A percentile compares a stretch with the other conserved stretches of the same genome.
phyloP scores from a whole-genome alignment of 495 filamentous ascomycete species.

The Trichoderma reesei region DNA sequence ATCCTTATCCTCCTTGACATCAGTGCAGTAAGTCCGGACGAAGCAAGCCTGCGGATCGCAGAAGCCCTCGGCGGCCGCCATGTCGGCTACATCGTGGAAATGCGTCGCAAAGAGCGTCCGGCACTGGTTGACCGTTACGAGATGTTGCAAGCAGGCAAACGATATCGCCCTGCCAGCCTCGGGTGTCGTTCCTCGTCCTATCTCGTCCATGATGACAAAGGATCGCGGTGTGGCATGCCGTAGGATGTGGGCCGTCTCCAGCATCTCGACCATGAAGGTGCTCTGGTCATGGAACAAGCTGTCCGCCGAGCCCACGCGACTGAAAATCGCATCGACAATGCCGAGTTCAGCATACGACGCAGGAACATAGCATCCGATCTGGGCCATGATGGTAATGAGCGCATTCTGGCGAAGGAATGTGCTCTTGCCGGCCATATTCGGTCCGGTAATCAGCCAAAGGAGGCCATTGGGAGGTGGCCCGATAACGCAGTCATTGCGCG shows the following conservation, averaged over 20 bases:
- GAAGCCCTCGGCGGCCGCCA: slow-evolving; percentile 35
- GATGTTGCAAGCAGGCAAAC: slow-evolving; percentile 75
- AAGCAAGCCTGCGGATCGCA: slow-evolving; percentile 35
- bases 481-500: slow-evolving; percentile 77
- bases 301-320: slow-evolving; percentile 84
- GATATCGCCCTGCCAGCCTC: slow-evolving; percentile 84
- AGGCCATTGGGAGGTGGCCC: slow-evolving; percentile 47
- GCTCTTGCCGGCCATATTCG: slow-evolving; percentile 98
- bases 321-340: slow-evolving; percentile 87
- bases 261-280: slow-evolving; percentile 90
- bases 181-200: slow-evolving; percentile 87
- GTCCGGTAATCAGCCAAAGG: slow-evolving; percentile 86
- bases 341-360: slow-evolving; percentile 76
- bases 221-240: slow-evolving; percentile 54
- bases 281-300: slow-evolving; percentile 86
- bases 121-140: slow-evolving; percentile 64
- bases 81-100: slow-evolving; percentile 77
- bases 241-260: slow-evolving; percentile 64
- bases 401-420: slow-evolving; percentile 94
- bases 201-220: slow-evolving; percentile 99
- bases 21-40: slow-evolving; percentile 80
- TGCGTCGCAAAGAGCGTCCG: slow-evolving; percentile 90
- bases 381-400: slow-evolving; percentile 83
- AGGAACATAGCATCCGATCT: slow-evolving; percentile 85
- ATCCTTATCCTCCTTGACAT: slow-evolving; percentile 59